A percentile compares a stretch with the other conserved stretches of the same genome.
phyloP scores from a whole-genome alignment of 2,329 filamentous ascomycete species.

The Paecilomyces formosus region DNA sequence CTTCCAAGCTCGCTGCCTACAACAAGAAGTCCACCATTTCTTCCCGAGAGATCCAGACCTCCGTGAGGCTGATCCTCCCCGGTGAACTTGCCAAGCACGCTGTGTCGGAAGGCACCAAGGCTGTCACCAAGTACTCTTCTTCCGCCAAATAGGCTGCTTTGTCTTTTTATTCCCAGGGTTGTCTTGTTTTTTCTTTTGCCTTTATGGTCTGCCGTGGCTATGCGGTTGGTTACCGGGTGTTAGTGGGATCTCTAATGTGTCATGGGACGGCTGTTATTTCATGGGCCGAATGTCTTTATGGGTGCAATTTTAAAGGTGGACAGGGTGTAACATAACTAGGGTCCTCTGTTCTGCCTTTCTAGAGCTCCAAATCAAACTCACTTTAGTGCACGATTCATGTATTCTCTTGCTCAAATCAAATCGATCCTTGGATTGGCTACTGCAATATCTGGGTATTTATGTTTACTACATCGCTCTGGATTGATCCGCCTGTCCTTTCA shows the following conservation, averaged over 20 bases:
- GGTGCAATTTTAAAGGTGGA: constrained; percentile 36
- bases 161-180: constrained; percentile 47
- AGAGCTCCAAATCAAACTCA: constrained; percentile 31
- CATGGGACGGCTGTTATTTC: constrained; percentile 41
- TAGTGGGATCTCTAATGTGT: constrained; percentile 40
- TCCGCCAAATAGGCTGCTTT: constrained; percentile 85
- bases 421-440: neutral
- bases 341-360: constrained; percentile 26
- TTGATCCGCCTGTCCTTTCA: too few species aligned
- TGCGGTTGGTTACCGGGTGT: constrained; percentile 39
- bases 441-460: neutral
- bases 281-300: constrained; percentile 35
- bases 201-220: constrained; percentile 35
- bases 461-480: neutral
- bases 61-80: constrained; percentile 93
- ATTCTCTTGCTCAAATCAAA: neutral
- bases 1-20: constrained; percentile 97
- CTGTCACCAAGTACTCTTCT: constrained; percentile 99
- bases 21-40: constrained; percentile 99
- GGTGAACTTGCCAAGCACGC: constrained; percentile 99
- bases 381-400: constrained; percentile 14
- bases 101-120: constrained; percentile 99
- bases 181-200: constrained; percentile 30
- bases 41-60: constrained; percentile 98
- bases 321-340: constrained; percentile 41